phyloP scores from a whole-genome alignment of 2,329 filamentous ascomycete species.

The Orbilia blumenaviensis region DNA sequence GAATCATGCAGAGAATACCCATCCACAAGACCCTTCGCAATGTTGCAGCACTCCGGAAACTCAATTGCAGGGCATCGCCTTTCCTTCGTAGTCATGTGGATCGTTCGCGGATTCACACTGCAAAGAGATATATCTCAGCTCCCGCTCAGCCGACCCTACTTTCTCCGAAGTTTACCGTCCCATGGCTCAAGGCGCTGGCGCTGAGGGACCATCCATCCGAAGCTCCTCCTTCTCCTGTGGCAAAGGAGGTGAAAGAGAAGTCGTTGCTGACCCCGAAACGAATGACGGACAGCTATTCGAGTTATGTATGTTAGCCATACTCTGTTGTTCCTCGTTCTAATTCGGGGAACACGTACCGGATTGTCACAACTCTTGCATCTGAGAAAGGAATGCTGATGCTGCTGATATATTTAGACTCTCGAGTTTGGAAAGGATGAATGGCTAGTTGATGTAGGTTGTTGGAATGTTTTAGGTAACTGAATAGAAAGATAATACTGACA shows the following conservation, averaged over 20 bases:
- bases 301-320: slow-evolving; percentile 71
- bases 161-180: slow-evolving; percentile 43
- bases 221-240: too few relatives aligned
- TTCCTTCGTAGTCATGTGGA: background rate
- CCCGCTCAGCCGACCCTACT: slow-evolving; percentile 41
- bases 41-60: background rate
- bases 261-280: slow-evolving; percentile 72
- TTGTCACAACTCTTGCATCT: slow-evolving; percentile 54
- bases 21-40: background rate
- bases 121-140: slow-evolving; percentile 31
- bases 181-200: slow-evolving; percentile 47
- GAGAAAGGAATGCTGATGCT: slow-evolving; percentile 18
- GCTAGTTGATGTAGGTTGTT: slow-evolving; percentile 70
- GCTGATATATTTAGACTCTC: slow-evolving; percentile 66
- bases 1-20: slow-evolving; percentile 8
- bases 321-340: slow-evolving; percentile 38
- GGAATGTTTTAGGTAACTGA: background rate
- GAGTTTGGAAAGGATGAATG: slow-evolving; percentile 78
- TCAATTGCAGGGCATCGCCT: background rate
- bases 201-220: slow-evolving; percentile 23
- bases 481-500: background rate
- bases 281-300: slow-evolving; percentile 77
- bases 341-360: background rate
- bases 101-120: background rate
- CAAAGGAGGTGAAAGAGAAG: slow-evolving; percentile 59